Evolutionary conservation across 148 eudicot species (phyloP).

Genomic region (Persicaria maculosa): DNA sequence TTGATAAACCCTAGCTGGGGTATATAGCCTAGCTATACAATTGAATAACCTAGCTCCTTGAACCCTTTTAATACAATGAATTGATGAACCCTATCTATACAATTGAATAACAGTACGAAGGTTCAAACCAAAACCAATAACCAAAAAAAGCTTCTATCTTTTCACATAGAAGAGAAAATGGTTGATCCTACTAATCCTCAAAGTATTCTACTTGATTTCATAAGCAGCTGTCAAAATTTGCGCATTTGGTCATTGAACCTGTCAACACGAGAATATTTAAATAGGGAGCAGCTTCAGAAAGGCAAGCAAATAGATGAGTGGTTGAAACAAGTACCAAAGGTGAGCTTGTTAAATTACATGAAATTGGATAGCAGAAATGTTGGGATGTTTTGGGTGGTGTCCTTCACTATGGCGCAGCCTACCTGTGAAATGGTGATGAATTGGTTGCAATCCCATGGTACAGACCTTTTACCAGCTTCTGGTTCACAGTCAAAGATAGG

Average conservation of each 20-base stretch:
- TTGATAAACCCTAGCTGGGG: too few relatives aligned
- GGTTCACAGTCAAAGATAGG: constrained; percentile 74
- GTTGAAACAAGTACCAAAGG: constrained; percentile 98
- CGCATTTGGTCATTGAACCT: constrained; percentile 85
- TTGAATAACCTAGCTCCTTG: too few relatives aligned
- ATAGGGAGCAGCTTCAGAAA: constrained; percentile 89
- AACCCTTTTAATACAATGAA: too few relatives aligned
- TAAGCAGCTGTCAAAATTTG: constrained; percentile 90
- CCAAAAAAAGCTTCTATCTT: constrained; percentile 72
- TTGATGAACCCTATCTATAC: too few relatives aligned
- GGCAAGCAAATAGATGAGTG: constrained; percentile 99
- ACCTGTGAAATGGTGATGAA: constrained; percentile 87
- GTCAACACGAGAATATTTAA: constrained; percentile 64
- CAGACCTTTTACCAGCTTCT: constrained; percentile 63
- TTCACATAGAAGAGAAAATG: constrained; percentile 80
- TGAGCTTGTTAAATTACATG: constrained; percentile 80
- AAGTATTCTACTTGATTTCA: constrained; percentile 79
- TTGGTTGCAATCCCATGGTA: constrained; percentile 84
- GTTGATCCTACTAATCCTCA: constrained; percentile 75
- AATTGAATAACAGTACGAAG: too few relatives aligned
- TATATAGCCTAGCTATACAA: too few relatives aligned
- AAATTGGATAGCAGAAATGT: constrained; percentile 81
- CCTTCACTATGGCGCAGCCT: constrained; percentile 87
- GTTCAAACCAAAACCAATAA: too few relatives aligned
- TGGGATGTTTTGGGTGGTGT: constrained; percentile 99